These are phyloP conservation scores for Periglandula ipomoeae DNA, from an alignment of 2,329 filamentous ascomycete species.

Conservation along the genomic window DNA sequence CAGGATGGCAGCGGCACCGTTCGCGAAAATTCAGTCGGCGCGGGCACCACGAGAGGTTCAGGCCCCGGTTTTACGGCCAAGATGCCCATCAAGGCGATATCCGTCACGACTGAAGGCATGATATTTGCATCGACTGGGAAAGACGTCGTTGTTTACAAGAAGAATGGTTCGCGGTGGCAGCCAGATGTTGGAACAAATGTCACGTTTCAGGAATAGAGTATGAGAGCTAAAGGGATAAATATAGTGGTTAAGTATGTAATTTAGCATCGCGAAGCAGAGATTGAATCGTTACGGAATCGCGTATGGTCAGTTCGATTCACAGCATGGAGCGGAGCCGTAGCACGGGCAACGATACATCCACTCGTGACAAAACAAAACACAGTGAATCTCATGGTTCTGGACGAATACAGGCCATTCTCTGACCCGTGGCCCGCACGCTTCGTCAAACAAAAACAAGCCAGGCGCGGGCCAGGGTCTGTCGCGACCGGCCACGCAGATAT, in stretches of 20 bases:
- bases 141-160: conserved; percentile 11
- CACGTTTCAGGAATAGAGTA: background rate
- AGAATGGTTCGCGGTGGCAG: conserved; percentile 8
- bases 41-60: conserved; percentile 1
- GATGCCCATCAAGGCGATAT: conserved; percentile 7
- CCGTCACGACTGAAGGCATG: conserved; percentile 10
- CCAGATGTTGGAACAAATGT: conserved; percentile 1
- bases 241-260: no score
- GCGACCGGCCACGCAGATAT: background rate
- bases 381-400: background rate
- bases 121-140: conserved; percentile 12
- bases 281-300: background rate
- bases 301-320: background rate
- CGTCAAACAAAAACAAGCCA: background rate
- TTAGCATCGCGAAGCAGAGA: no score
- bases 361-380: background rate
- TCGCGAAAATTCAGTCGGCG: conserved; percentile 10
- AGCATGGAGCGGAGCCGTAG: background rate
- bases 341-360: background rate
- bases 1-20: conserved; percentile 7
- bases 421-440: background rate
- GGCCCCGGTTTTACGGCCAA: conserved; percentile 8
- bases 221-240: no score
- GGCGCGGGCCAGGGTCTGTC: background rate
- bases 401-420: background rate